Evolutionary conservation across 805 yeast species (phyloP), one percentile per base, ranked within the genome.

Genomic region (Grigorovia yakushimaensis): DNA sequence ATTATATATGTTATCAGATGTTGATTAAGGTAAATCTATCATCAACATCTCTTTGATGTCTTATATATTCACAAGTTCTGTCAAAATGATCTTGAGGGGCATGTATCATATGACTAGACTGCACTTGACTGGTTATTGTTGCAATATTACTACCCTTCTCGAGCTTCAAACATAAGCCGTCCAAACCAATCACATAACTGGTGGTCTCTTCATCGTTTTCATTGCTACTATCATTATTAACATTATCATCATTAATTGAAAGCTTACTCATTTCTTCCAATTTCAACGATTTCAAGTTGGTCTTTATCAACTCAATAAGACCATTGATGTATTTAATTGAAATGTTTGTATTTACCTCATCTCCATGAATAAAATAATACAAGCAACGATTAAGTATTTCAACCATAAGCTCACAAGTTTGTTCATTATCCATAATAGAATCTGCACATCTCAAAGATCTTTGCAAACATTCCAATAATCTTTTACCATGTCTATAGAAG

Each of bases 381-480:
- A 91, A 66, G 52, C 95, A 88, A 52, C 88, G 77, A 68, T 88
- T 87, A 53, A 93, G 71, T 19, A 93, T 88, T 67, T 93, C 98
- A 41, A 91, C 82, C 69, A 91, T 89, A 47, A 93, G 71, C 65
- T 87, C 91, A 48, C 84, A 42, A 79, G 82, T 39, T 72, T 76
- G 45, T 68, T 70, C 54, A 41, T 62, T 64, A 60, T 91, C 98
- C 81, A 89, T 82, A 48, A 93, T 85, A n/a, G 93, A 84, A 62
- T 93, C 98, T 0, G 97, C 96, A 7, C 88, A 87, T 41, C 97
- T 73, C 17, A 91, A 65, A 1, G 97, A 79, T 55, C 91, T 79
- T 64, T 88, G 96, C 41, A 91, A 72, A 62, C 96, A 88, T 60
- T 93, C 98, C 59, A 91, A 69, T 1, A 91, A 96, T 36, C 95